A percentile compares a stretch with the other conserved stretches of the same genome.
Evolutionary conservation across 2,329 filamentous ascomycete genomes (phyloP).

Genomic region (Curvularia eragrostidis): DNA sequence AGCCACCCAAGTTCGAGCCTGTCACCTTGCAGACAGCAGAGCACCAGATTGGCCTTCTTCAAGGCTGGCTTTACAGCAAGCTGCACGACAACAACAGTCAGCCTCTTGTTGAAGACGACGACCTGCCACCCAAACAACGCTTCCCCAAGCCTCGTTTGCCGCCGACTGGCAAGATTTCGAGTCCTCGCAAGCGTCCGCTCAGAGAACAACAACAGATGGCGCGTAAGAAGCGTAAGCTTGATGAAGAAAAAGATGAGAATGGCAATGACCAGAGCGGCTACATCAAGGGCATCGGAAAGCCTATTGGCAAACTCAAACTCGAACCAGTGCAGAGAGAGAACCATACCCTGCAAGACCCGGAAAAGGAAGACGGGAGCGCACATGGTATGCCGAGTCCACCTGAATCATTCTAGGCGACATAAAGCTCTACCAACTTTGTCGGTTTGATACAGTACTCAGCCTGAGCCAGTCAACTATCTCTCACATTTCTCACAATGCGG

Average conservation of each 20-base stretch:
- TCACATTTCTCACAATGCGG: constrained; percentile 9
- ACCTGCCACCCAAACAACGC: constrained; percentile 89
- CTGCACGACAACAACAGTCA: constrained; percentile 83
- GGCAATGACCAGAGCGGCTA: constrained; percentile 36
- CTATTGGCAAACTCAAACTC: constrained; percentile 60
- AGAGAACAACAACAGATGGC: constrained; percentile 83
- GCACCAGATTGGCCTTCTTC: constrained; percentile 83
- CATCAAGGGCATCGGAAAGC: constrained; percentile 58
- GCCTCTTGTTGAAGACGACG: constrained; percentile 90
- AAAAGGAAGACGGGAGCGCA: constrained; percentile 70
- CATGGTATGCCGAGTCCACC: constrained; percentile 80
- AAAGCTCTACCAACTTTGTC: neutral
- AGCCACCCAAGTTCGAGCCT: constrained; percentile 73
- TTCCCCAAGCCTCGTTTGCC: constrained; percentile 66
- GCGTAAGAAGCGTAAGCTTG: constrained; percentile 83
- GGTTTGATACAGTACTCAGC: neutral
- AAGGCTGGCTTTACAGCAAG: constrained; percentile 90
- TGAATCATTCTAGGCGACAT: constrained; percentile 66
- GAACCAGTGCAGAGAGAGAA: constrained; percentile 65
- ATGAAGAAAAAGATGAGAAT: constrained; percentile 53
- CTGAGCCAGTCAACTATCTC: neutral
- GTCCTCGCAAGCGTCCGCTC: constrained; percentile 80
- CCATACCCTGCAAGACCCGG: constrained; percentile 65
- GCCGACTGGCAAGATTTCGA: constrained; percentile 85
- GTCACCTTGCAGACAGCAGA: constrained; percentile 80